Base-by-base conservation (phyloP, 148 eudicot genomes). In the Agrostemma githago region DNA sequence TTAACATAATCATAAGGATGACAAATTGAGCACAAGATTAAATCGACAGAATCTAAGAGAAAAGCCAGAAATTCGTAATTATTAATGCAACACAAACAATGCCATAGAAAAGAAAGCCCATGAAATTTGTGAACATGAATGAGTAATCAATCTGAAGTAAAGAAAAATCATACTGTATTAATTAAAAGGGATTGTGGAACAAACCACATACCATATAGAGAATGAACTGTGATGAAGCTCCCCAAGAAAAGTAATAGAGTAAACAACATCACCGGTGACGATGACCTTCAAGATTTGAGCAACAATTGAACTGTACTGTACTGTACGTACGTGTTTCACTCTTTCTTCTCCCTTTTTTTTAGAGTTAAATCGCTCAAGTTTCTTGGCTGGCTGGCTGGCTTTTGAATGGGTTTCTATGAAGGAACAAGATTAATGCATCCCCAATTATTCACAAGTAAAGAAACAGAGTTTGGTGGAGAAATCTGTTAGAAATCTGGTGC, bases 181-280 rank as follows among this genome's bases (percentile, higher is more conserved):
- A 26, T 26, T 8, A 15, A 37, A 2, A 14, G 20, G n/a, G 16
- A n/a, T 39, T 4, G 9, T 38, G 0, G 43, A 11, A 38, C 34
- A n/a, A 66, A 66, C n/a, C 10, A 67, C 54, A 67, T 67, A 67
- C 71, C 71, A 67, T 53, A 15, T 17, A 42, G 71, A 67, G 71
- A 43, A 43, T 8, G 14, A 42, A 67, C 71, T 6, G 71, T 67
- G 26, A 3, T 40, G 8, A 66, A 66, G 20, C 20, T 5, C 3
- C 51, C 70, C 15, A 67, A 44, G 51, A 67, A 43, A 6, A 7
- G 56, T 3, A 67, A 0, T 4, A 67, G 21, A 67, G 3, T 14
- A 67, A 37, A 62, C 66, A 3, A 5, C 42, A 12, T 21, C 15
- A 34, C 39, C 4, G 34, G 34, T 26, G 34, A 26, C 1, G 34